Base-by-base conservation (phyloP, 1,284 basidiomycete species). In the Naganishia sp. region DNA sequence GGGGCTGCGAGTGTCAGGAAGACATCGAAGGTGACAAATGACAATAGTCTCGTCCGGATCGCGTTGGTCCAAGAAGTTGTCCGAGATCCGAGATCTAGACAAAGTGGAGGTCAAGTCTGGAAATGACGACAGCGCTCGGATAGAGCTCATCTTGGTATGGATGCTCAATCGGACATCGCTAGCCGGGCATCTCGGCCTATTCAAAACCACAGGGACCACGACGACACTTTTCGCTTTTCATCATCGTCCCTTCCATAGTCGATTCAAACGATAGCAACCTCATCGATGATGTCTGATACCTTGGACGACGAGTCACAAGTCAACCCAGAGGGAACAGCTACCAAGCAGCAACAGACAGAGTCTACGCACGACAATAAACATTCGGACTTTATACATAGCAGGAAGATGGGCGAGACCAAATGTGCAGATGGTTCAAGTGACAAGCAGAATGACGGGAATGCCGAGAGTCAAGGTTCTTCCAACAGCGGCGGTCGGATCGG, bases 261-360 rank as follows among this genome's bases (percentile, higher is more conserved):
- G 23, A 23, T n/a, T 49, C 21, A 6, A n/a, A 49, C 21, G 47
- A 21, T 6, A 46, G 21, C 11, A 11, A n/a, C 5, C 21, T 25
- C 41, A 42, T 21, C 35, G 39, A 35, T 4, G 39, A 61, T 61
- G 58, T 61, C 58, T 9, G 47, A 61, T 28, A 61, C 58, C 21
- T 15, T 42, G 13, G 58, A 51, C 47, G 58, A 61, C 47, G 58
- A 51, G 17, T 25, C 39, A 17, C 32, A 42, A 18, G 47, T 61
- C 23, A 28, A 47, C 18, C 32, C 32, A 15, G 28, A 41, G 11
- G 41, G 17, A 2, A 47, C 50, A 61, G 58, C 58, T 7, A 32
- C 47, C 25, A 31, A 41, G 17, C 43, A 49, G n/a, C n/a, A 50
- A 25, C 7, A 39, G 3, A 6, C 25, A 47, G 39, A 51, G 11